Evolutionary conservation across 2,329 filamentous ascomycete genomes (phyloP).

Genomic region (Diaporthe sp.): DNA sequence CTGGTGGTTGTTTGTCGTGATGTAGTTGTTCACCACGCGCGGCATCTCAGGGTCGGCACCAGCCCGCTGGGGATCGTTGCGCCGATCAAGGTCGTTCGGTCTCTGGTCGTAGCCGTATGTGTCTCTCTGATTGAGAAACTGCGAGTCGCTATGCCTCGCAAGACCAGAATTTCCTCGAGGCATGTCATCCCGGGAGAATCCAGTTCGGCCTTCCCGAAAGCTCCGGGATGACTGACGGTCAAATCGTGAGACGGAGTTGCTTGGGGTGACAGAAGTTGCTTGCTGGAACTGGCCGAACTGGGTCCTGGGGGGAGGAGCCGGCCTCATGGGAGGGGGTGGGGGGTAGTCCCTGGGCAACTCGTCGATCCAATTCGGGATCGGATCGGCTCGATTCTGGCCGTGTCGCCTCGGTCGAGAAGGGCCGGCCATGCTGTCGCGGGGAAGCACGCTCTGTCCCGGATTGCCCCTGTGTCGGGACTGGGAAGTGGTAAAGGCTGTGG

Average conservation of each 20-base stretch:
- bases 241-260: neutral
- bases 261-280: neutral
- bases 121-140: neutral
- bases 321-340: neutral
- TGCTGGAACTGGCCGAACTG: neutral
- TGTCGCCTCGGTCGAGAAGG: neutral
- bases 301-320: neutral
- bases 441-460: neutral
- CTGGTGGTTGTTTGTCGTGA: neutral
- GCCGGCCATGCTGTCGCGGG: neutral
- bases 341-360: slow-evolving; percentile 4
- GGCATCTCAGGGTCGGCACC: neutral
- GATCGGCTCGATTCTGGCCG: neutral
- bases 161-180: neutral
- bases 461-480: neutral
- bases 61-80: too few species aligned
- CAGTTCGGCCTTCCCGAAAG: neutral
- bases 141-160: neutral
- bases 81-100: neutral
- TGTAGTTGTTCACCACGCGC: neutral
- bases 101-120: neutral
- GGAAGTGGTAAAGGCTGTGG: neutral
- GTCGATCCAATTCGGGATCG: neutral
- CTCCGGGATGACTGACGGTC: neutral
- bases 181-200: neutral